Base-by-base conservation (phyloP, 2,329 filamentous ascomycete species). In the Tricladium varicosporioides region DNA sequence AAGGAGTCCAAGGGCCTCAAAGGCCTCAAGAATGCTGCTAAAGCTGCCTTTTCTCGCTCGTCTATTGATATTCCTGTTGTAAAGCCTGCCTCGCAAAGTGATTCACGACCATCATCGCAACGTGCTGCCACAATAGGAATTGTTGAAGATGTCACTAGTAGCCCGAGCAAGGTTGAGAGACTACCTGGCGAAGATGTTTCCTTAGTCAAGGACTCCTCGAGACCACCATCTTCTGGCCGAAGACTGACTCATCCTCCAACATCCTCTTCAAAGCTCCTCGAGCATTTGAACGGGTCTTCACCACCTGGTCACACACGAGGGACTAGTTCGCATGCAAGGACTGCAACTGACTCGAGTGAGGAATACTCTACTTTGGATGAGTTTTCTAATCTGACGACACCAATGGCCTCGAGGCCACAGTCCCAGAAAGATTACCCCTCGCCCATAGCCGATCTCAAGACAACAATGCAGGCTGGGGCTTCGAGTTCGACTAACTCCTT, bases 301-400 rank as follows among this genome's bases (percentile, higher is more conserved):
- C 11, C n/a, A 13, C n/a, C 40, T 16, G 19, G 40, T n/a, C 44
- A 55, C 22, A 49, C 18, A 54, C 13, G 50, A 40, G 16, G 47
- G 19, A 33, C 46, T 46, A 36, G 36, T 44, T 49, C 47, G 15
- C 53, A 56, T 42, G 36, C 48, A 15, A 60, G 61, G 15, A 64
- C 62, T 44, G 57, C 56, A 13, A 63, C 60, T 18, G 63, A 63
- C 51, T 69, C 67, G 18, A 69, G 67, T 42, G 67, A 68, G 33
- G 67, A 67, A n/a, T 66, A 65, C 44, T 62, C 64, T 5, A 63
- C 57, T 15, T 55, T 63, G 2, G 63, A 67, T 50, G 64, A 65
- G 32, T 60, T 58, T 32, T 67, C 67, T 5, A 67, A 62, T 48
- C 58, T 65, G 16, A 68, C 67, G 10, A 68, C 66, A 9, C 67